Conservation (phyloP, 305 asterid genomes). For the Solanum hybrid region DNA sequence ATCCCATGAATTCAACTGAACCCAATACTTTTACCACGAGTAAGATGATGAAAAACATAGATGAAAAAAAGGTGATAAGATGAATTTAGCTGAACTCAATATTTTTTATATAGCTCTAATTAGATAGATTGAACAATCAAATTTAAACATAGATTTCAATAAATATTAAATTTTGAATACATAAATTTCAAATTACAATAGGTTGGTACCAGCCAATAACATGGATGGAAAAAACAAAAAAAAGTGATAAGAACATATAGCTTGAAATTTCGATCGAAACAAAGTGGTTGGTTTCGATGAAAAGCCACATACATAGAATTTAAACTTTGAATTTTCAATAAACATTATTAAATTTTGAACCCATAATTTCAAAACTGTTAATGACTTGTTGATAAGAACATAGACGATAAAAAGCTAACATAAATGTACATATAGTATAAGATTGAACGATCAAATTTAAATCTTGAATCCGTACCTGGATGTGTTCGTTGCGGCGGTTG, state of each 20-base stretch:
- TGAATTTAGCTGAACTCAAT: background rate
- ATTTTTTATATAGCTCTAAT: background rate
- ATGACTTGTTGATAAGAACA: background rate
- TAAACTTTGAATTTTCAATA: background rate
- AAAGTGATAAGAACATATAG: background rate
- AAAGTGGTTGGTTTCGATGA: background rate
- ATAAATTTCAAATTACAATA: background rate
- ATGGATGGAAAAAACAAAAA: background rate
- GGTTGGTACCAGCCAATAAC: background rate
- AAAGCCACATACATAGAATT: too few species aligned
- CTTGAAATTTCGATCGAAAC: background rate
- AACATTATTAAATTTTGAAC: background rate
- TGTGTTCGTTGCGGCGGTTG: constrained; percentile 12
- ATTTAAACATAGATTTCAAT: background rate
- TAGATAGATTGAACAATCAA: background rate
- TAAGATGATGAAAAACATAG: too few species aligned
- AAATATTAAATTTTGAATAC: background rate
- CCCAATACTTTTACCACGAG: too few species aligned
- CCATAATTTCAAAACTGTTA: background rate
- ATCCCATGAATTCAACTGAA: background rate
- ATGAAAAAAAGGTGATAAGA: too few species aligned
- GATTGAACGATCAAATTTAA: background rate
- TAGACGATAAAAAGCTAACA: background rate
- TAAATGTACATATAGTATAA: background rate
- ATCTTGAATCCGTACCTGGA: constrained; percentile 14